These are phyloP conservation scores for Sugiyamaella novakii DNA, from an alignment of 1,139 yeast species.

Conservation along the genomic window DNA sequence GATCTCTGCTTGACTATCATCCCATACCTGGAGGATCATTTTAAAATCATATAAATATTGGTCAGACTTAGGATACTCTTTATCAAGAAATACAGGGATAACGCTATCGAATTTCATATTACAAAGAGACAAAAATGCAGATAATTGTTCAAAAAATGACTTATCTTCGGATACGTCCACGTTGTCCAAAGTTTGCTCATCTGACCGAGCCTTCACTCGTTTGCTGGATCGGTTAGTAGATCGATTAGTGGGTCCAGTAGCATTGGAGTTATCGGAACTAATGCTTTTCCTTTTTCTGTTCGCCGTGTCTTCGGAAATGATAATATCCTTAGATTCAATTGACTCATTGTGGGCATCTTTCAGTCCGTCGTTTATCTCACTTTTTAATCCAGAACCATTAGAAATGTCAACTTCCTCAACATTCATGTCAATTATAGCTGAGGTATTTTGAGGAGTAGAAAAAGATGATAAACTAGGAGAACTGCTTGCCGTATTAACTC, in stretches of 20 bases:
- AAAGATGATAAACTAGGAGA: slow-evolving; percentile 10
- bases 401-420: neutral
- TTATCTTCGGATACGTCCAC: slow-evolving; percentile 34
- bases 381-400: neutral
- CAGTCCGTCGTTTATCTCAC: neutral
- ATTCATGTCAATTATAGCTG: neutral
- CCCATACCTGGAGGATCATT: slow-evolving; percentile 49
- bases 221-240: slow-evolving; percentile 33
- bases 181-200: slow-evolving; percentile 42
- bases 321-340: neutral
- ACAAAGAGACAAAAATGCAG: slow-evolving; percentile 32
- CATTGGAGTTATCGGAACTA: neutral
- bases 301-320: neutral
- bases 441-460: slow-evolving; percentile 5
- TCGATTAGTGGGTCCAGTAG: slow-evolving; percentile 20
- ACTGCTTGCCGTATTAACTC: neutral
- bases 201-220: slow-evolving; percentile 37
- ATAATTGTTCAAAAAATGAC: slow-evolving; percentile 38
- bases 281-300: slow-evolving; percentile 21
- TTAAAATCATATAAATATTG: slow-evolving; percentile 45
- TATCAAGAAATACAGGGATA: slow-evolving; percentile 30
- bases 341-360: neutral
- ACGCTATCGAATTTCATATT: slow-evolving; percentile 32
- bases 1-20: slow-evolving; percentile 38
- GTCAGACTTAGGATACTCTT: slow-evolving; percentile 30